These are phyloP conservation scores for Alternaria incomplexa DNA, from an alignment of 2,329 filamentous ascomycete genomes.

Conservation along the genomic window DNA sequence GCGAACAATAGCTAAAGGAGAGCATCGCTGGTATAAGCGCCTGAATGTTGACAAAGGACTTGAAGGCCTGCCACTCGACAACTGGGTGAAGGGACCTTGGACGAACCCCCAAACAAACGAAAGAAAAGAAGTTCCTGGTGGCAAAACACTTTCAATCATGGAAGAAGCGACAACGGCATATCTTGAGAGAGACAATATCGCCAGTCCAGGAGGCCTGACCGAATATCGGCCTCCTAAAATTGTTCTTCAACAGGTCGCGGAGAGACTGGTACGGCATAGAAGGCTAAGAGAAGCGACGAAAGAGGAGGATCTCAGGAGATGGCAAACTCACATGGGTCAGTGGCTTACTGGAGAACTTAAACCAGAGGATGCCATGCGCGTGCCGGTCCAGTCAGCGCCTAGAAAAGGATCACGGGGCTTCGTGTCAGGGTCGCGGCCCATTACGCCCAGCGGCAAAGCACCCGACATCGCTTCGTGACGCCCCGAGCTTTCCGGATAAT, in stretches of 20 bases:
- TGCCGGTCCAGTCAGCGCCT: conserved; percentile 3
- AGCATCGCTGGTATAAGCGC: conserved; percentile 59
- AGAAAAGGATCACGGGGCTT: conserved; percentile 11
- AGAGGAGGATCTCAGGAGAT: conserved; percentile 38
- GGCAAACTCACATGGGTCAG: conserved; percentile 49
- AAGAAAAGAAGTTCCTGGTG: conserved; percentile 47
- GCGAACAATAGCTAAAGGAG: conserved; percentile 54
- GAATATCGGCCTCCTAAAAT: conserved; percentile 54
- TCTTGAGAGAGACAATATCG: conserved; percentile 42
- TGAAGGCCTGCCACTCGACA: conserved; percentile 54
- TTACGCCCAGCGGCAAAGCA: conserved; percentile 4
- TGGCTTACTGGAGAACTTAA: conserved; percentile 44
- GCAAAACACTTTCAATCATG: conserved; percentile 53
- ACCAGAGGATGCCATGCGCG: conserved; percentile 32
- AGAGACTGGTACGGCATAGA: conserved; percentile 56
- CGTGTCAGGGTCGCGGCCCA: conserved; percentile 2
- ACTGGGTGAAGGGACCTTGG: conserved; percentile 54
- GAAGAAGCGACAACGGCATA: conserved; percentile 52
- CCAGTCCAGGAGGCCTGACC: conserved; percentile 46
- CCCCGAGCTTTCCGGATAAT: neutral
- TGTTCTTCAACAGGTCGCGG: conserved; percentile 55
- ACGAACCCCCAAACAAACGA: conserved; percentile 39
- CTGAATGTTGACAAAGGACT: conserved; percentile 56
- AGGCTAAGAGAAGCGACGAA: conserved; percentile 51
- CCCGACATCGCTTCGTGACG: neutral